Evolutionary conservation across 2,329 filamentous ascomycete species (phyloP), one percentile per base, ranked within the genome.

Genomic region (Hypoxylon sp.): DNA sequence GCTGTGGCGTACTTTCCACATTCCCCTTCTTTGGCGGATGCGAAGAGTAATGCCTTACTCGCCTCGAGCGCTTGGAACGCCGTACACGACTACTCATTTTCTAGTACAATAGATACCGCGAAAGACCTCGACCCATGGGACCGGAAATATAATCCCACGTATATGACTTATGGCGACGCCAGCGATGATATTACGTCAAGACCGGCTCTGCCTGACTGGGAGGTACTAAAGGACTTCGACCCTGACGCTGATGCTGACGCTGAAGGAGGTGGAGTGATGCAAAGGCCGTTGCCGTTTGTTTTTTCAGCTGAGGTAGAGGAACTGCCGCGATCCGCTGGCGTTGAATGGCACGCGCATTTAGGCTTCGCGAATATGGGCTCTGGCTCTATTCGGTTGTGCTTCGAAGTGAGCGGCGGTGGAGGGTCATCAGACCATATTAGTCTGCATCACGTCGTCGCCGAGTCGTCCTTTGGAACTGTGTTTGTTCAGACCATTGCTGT

Each of bases 271-370:
- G 67, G 52, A 49, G 43, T 72, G 76, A 45, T 70, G 75, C 59
- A 79, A 77, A 68, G 46, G 2, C 78, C 75, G 19, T 72, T 86
- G 1, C 90, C 94, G 1, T 91, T 91, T 0, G 85, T 94, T 73
- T 91, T 96, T 75, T 86, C 91, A 0, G 90, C 89, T 0, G 89
- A 96, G 75, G 91, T 98, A 1, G 86, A 90, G 46, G 87, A 90
- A 70, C 84, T 99, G 11, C 96, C 96, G 0, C 87, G 93, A 19
- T 84, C 82, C 14, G 91, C 91, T 28, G 84, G 84, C 38, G 88
- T 98, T 10, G 96, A 99, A 81, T 99, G 95, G 94, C 91, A 93
- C 72, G 90, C 85, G 1, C 87, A 91, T 63, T 76, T 88, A 2
- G 92, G 93, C 0, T 78, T 91, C 5, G 79, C 80, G 11, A 78